Percentiles rank a stretch among this genome's conserved stretches.
These are phyloP conservation scores for Tetracladium marchalianum DNA, from an alignment of 495 filamentous ascomycete genomes.

Conservation along the genomic window DNA sequence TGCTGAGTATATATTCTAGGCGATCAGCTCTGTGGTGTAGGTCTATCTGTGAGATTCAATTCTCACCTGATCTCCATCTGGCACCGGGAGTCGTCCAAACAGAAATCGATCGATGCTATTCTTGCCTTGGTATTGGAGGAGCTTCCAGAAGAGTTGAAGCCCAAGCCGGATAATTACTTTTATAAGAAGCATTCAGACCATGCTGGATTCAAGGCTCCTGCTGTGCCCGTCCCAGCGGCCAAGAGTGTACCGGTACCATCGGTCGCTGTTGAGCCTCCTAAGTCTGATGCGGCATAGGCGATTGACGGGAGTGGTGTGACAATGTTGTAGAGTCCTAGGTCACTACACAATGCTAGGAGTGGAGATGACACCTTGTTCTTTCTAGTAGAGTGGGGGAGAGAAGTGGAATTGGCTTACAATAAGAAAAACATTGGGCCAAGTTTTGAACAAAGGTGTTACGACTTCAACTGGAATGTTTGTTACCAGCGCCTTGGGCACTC, in stretches of 20 bases:
- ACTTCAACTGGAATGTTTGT: too few species aligned
- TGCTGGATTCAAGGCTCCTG: conserved; percentile 42
- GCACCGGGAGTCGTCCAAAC: conserved; percentile 71
- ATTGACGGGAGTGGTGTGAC: too few species aligned
- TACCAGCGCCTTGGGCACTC: too few species aligned
- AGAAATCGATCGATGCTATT: conserved; percentile 62
- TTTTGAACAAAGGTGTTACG: too few species aligned
- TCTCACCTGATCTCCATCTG: conserved; percentile 75
- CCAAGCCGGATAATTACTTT: conserved; percentile 61
- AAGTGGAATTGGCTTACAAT: too few species aligned
- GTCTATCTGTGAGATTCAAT: conserved; percentile 63
- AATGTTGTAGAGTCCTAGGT: too few species aligned
- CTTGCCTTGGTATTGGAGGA: conserved; percentile 57
- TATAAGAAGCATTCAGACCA: conserved; percentile 51
- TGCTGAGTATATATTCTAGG: conserved; percentile 27
- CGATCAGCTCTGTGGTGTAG: conserved; percentile 73
- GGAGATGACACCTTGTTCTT: too few species aligned
- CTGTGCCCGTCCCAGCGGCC: neutral
- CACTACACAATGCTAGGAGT: too few species aligned
- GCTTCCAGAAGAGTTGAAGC: conserved; percentile 55
- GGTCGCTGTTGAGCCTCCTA: neutral
- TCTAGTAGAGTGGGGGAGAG: too few species aligned
- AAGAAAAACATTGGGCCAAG: too few species aligned
- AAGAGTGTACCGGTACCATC: conserved; percentile 4
- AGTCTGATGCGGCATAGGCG: too few species aligned